These are phyloP conservation scores for Drechslerella dactyloides DNA, from an alignment of 2,329 filamentous ascomycete species.

Conservation along the genomic window DNA sequence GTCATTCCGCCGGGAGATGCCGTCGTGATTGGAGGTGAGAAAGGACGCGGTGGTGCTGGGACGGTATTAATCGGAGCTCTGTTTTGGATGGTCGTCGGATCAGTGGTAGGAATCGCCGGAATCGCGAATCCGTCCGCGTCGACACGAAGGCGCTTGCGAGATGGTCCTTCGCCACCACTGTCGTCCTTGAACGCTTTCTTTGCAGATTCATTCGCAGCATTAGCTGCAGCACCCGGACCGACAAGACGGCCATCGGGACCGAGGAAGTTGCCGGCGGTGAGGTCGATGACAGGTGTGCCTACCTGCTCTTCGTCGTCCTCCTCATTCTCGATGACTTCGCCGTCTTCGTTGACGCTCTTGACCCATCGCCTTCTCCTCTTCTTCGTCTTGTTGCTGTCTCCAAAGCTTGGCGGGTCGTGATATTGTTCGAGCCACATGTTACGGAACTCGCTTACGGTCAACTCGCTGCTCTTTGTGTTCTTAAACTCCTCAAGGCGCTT, in stretches of 20 bases:
- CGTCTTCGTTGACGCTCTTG: slow-evolving; percentile 55
- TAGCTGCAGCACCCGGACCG: slow-evolving; percentile 31
- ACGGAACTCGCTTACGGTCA: slow-evolving; percentile 87
- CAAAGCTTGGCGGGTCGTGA: slow-evolving; percentile 84
- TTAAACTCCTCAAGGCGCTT: slow-evolving; percentile 92
- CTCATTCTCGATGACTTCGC: slow-evolving; percentile 57
- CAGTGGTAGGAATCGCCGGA: slow-evolving; percentile 58
- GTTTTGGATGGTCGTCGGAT: slow-evolving; percentile 56
- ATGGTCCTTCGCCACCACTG: background rate
- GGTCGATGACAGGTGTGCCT: slow-evolving; percentile 52
- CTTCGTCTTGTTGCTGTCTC: slow-evolving; percentile 67
- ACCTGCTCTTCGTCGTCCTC: slow-evolving; percentile 54
- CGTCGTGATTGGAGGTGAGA: slow-evolving; percentile 29
- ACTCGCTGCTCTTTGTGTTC: slow-evolving; percentile 77
- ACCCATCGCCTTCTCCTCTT: slow-evolving; percentile 57
- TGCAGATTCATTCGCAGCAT: slow-evolving; percentile 32
- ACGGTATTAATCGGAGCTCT: slow-evolving; percentile 18
- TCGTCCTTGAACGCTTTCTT: slow-evolving; percentile 13
- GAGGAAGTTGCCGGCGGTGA: slow-evolving; percentile 38
- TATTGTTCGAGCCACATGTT: slow-evolving; percentile 74
- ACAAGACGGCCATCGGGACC: slow-evolving; percentile 23
- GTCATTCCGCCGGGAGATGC: slow-evolving; percentile 33
- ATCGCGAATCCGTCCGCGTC: slow-evolving; percentile 75
- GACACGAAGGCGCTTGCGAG: slow-evolving; percentile 58
- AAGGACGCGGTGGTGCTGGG: slow-evolving; percentile 21